A percentile compares a stretch with the other conserved stretches of the same genome.
These are phyloP conservation scores for Phytopythium boreale DNA, from an alignment of 352 stramenopile species.

Conservation along the genomic window DNA sequence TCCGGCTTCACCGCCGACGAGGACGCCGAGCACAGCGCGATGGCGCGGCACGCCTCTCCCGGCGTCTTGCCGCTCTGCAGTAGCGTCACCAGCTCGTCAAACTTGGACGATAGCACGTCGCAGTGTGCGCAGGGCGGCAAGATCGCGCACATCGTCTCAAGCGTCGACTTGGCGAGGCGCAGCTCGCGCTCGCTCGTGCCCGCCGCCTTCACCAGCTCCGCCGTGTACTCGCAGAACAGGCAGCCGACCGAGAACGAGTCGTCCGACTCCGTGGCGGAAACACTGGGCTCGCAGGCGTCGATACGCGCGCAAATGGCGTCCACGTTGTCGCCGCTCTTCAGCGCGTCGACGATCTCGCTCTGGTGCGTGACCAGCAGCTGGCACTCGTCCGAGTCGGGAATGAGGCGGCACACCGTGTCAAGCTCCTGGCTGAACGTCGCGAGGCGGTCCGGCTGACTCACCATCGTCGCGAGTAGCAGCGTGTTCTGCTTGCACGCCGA, in stretches of 20 bases:
- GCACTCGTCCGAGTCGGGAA: conserved; percentile 55
- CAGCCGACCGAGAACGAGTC: conserved; percentile 59
- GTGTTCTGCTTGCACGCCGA: conserved; percentile 59
- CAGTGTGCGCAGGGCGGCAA: conserved; percentile 56
- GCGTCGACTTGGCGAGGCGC: conserved; percentile 56
- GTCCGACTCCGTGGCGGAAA: conserved; percentile 13
- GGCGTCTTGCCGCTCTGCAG: conserved; percentile 60
- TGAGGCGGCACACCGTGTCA: conserved; percentile 51
- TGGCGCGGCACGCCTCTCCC: conserved; percentile 48
- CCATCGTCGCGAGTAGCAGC: conserved; percentile 49
- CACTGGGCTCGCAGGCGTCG: conserved; percentile 24
- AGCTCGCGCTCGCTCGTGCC: conserved; percentile 46
- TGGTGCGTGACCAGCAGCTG: conserved; percentile 52
- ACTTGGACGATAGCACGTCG: conserved; percentile 71
- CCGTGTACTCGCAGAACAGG: conserved; percentile 79
- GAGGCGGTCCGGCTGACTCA: conserved; percentile 39
- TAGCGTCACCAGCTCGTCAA: conserved; percentile 64
- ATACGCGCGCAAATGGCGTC: conserved; percentile 53
- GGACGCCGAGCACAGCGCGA: conserved; percentile 41
- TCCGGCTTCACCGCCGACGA: not conserved
- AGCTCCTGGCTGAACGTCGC: conserved; percentile 45
- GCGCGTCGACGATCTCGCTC: conserved; percentile 43
- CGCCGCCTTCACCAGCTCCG: conserved; percentile 47
- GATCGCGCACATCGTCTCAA: conserved; percentile 77
- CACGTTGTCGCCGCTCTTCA: conserved; percentile 49